Percentiles rank a stretch among this genome's conserved stretches.
Evolutionary conservation across 2,329 filamentous ascomycete genomes (phyloP).

Genomic region (Fusarium sp.): DNA sequence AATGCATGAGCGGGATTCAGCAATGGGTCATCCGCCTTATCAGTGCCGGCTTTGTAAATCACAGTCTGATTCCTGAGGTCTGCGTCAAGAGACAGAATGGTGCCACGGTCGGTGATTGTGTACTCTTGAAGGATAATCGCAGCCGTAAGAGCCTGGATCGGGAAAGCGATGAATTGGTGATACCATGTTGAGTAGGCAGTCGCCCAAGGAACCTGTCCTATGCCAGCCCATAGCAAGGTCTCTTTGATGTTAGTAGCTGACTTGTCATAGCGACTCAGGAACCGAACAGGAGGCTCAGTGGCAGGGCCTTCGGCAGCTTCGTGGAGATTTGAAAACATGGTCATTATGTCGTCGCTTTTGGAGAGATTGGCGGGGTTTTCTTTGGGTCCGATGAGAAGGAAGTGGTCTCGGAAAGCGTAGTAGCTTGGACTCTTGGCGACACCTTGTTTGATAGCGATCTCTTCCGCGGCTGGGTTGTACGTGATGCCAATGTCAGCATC

Average conservation of each 20-base stretch:
- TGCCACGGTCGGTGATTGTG: constrained; percentile 58
- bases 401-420: constrained; percentile 59
- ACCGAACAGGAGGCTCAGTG: constrained; percentile 49
- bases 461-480: constrained; percentile 54
- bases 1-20: constrained; percentile 51
- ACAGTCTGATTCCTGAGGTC: constrained; percentile 46
- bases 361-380: constrained; percentile 47
- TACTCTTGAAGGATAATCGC: constrained; percentile 55
- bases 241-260: constrained; percentile 61
- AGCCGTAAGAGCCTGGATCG: constrained; percentile 54
- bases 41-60: constrained; percentile 50
- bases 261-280: constrained; percentile 58
- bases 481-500: constrained; percentile 57
- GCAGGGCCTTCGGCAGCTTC: constrained; percentile 46
- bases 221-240: constrained; percentile 54
- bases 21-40: constrained; percentile 50
- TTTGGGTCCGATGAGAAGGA: constrained; percentile 52
- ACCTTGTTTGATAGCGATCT: constrained; percentile 53
- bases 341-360: constrained; percentile 41
- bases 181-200: constrained; percentile 57
- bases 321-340: constrained; percentile 49
- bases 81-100: constrained; percentile 51
- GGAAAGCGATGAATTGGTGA: constrained; percentile 56
- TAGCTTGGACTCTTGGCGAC: constrained; percentile 45
- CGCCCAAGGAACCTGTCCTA: constrained; percentile 58